Base-by-base conservation (phyloP, 768 basidiomycete genomes). In the Tulasnella calospora region DNA sequence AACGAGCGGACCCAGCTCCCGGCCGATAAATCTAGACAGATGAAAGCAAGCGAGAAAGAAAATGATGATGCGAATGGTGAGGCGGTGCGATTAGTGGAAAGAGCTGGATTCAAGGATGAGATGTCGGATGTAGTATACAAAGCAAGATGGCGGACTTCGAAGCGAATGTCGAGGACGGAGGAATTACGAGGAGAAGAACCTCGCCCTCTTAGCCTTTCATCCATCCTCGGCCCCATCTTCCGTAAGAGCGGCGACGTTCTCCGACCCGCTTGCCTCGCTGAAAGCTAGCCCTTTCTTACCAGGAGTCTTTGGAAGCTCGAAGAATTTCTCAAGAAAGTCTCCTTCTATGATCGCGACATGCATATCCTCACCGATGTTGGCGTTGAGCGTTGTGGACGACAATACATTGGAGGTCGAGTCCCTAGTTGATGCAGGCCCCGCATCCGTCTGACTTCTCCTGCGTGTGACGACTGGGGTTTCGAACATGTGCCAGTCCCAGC, bases 251-350 rank as follows among this genome's bases (percentile, higher is more conserved):
- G 23, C 55, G 33, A 38, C 57, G 47, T 76, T 76, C 17, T 76
- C 57, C 21, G 55, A 72, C 38, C 71, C 36, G 36, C 71, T 21
- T 40, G 71, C 71, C 33, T 27, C 61, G 36, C 38, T 40, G 23
- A 33, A n/a, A 72, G 2, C 38, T 21, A 38, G 23, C 36, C 44
- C 44, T n/a, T 40, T 40, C 71, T 72, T 72, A 36, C 71, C 47
- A 19, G 75, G 75, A 38, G 27, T 51, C n/a, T 76, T n/a, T 23
- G 74, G 74, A 21, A 61, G 57, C 17, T 76, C 75, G 51, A 76
- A 40, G 46, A 46, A 76, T 35, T 38, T 33, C 47, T 76, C 75
- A 51, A 76, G 67, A 6, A 61, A 38, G 27, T 51, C 51, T 23
- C 47, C 30, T 51, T 76, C 75, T 19, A 76, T 33, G 13, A 74